A percentile compares a stretch with the other conserved stretches of the same genome.
phyloP scores from a whole-genome alignment of 352 stramenopile genomes.

The Globisporangium emineosum region DNA sequence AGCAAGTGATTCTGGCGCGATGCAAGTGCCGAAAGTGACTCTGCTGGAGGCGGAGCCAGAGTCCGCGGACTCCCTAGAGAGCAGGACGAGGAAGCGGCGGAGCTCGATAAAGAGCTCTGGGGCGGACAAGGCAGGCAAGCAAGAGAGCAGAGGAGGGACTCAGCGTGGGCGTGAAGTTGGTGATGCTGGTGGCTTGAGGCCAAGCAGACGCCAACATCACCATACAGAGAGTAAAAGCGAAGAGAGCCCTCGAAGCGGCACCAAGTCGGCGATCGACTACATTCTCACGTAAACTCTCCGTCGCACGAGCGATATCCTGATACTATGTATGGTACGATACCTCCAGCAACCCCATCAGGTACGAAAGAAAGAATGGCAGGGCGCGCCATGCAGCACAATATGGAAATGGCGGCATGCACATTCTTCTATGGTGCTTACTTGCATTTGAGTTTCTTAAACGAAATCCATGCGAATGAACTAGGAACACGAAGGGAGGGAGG shows the following conservation, averaged over 20 bases:
- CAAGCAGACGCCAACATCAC: too few relatives aligned
- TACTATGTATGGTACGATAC: too few relatives aligned
- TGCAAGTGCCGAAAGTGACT: not conserved
- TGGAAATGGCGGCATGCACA: too few relatives aligned
- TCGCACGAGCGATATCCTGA: too few relatives aligned
- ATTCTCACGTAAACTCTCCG: constrained; percentile 4
- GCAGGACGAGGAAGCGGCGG: not conserved
- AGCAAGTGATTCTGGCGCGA: too few relatives aligned
- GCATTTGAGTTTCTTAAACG: too few relatives aligned
- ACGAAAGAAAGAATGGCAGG: too few relatives aligned
- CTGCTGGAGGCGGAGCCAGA: not conserved
- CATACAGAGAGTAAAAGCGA: not conserved
- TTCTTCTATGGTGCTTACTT: too few relatives aligned
- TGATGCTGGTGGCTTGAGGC: not conserved
- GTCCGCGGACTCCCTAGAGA: not conserved
- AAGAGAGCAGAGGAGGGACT: not conserved
- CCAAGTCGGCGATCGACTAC: constrained; percentile 5
- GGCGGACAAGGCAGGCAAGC: not conserved
- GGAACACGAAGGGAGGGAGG: too few relatives aligned
- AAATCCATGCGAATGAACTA: too few relatives aligned
- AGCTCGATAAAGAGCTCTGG: not conserved
- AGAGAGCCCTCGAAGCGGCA: not conserved
- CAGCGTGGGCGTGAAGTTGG: not conserved
- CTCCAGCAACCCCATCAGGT: too few relatives aligned
- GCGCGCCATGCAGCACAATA: too few relatives aligned